Evolutionary conservation across 352 stramenopile genomes (phyloP).

Genomic region (Phytopythium kandeliae): DNA sequence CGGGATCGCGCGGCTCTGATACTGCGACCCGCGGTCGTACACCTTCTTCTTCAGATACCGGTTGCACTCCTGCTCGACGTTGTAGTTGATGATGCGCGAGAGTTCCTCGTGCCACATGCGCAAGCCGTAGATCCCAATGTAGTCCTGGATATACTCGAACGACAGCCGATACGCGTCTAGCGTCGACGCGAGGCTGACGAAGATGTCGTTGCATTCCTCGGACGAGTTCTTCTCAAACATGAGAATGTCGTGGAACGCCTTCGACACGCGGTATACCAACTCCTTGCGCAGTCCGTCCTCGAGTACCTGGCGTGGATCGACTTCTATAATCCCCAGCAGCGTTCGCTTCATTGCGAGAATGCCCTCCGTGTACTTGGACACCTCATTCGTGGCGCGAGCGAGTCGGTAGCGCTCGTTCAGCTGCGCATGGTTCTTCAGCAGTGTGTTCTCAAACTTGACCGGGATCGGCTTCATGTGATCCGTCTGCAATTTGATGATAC

Average conservation of each 20-base stretch:
- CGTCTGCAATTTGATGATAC: constrained; percentile 92
- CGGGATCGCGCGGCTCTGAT: constrained; percentile 88
- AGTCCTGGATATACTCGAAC: constrained; percentile 96
- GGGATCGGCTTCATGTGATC: constrained; percentile 89
- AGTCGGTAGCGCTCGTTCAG: constrained; percentile 91
- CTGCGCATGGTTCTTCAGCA: constrained; percentile 91
- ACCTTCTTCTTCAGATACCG: constrained; percentile 95
- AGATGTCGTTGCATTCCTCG: constrained; percentile 81
- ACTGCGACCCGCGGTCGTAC: constrained; percentile 87
- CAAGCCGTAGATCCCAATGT: constrained; percentile 92
- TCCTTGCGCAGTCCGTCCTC: constrained; percentile 94
- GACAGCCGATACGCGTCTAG: constrained; percentile 89
- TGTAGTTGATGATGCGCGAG: constrained; percentile 93
- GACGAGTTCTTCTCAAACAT: constrained; percentile 84
- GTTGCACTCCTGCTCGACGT: constrained; percentile 95
- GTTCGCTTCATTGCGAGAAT: constrained; percentile 95
- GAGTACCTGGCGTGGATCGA: constrained; percentile 91
- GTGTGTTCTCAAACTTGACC: constrained; percentile 90
- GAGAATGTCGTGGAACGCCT: constrained; percentile 82
- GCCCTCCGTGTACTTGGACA: constrained; percentile 94
- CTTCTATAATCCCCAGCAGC: constrained; percentile 91
- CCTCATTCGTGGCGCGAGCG: constrained; percentile 90
- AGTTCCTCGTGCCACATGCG: constrained; percentile 96
- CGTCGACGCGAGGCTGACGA: constrained; percentile 76
- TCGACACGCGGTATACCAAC: constrained; percentile 87